Conservation (phyloP, 495 filamentous ascomycete species). For the Platismatia glauca region DNA sequence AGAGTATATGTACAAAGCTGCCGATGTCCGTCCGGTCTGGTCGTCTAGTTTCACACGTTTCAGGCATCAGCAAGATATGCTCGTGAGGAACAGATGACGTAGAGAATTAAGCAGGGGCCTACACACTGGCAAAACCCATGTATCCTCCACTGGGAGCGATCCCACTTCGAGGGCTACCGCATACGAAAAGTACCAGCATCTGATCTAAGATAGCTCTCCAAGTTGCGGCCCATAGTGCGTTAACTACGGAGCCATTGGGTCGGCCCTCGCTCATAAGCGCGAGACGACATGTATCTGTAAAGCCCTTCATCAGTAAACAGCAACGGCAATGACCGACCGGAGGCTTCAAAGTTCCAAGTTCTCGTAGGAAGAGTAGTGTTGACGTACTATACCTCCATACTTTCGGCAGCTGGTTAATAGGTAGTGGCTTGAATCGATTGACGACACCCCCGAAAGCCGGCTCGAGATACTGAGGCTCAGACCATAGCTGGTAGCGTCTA, state of each 20-base stretch:
- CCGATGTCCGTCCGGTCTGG: not conserved
- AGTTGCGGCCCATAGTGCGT: not conserved
- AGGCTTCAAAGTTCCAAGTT: not conserved
- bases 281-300: constrained; percentile 1
- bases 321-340: not conserved
- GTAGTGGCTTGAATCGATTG: not conserved
- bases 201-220: not conserved
- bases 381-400: constrained; percentile 9
- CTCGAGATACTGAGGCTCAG: not conserved
- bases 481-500: not conserved
- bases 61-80: not conserved
- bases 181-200: not conserved
- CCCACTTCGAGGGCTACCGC: not conserved
- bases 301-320: not conserved
- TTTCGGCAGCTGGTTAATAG: constrained; percentile 8
- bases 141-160: not conserved
- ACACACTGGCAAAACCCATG: not conserved
- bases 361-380: too few relatives aligned
- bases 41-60: not conserved
- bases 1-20: constrained; percentile 5
- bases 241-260: not conserved
- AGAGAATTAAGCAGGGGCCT: not conserved
- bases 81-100: not conserved
- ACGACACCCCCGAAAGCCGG: not conserved
- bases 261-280: constrained; percentile 1